phyloP scores from a whole-genome alignment of 2,329 filamentous ascomycete species.

The Spiromastix sp. region DNA sequence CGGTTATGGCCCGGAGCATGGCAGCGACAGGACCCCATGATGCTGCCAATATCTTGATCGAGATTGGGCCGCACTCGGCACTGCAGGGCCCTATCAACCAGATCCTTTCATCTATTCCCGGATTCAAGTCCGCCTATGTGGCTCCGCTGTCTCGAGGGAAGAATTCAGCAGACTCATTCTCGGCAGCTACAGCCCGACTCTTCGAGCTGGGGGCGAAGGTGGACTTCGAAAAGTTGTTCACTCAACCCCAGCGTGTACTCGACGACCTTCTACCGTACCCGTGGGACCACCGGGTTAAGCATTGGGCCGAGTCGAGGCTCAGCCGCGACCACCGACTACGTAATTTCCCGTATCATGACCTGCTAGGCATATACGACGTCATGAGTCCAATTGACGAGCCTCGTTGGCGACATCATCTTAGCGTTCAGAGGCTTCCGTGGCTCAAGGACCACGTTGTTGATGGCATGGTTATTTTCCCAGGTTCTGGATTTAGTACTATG shows the following conservation, averaged over 20 bases:
- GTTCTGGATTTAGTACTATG: conserved; percentile 12
- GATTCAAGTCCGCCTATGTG: conserved; percentile 5
- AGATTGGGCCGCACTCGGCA: conserved; percentile 24
- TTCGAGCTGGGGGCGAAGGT: conserved; percentile 5
- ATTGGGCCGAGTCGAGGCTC: conserved; percentile 1
- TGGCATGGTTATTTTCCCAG: conserved; percentile 11
- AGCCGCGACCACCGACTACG: conserved; percentile 1
- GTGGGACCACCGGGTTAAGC: not conserved
- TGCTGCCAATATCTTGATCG: conserved; percentile 15
- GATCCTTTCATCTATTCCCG: conserved; percentile 9
- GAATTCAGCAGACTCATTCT: conserved; percentile 1
- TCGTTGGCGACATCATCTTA: not conserved
- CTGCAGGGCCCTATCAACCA: conserved; percentile 21
- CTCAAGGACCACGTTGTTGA: conserved; percentile 4
- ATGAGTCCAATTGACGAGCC: not conserved
- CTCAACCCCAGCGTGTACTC: conserved; percentile 1
- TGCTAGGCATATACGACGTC: conserved; percentile 6
- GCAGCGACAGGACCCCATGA: conserved; percentile 4
- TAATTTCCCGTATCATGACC: conserved; percentile 2
- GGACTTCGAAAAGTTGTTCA: conserved; percentile 3
- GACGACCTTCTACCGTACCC: conserved; percentile 2
- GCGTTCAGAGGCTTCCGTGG: not conserved
- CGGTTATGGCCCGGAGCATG: conserved; percentile 8
- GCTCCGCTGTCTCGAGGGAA: not conserved
- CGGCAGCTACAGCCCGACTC: conserved; percentile 3